Evolutionary conservation across 352 stramenopile species (phyloP).

Genomic region (Globisporangium megalacanthum): DNA sequence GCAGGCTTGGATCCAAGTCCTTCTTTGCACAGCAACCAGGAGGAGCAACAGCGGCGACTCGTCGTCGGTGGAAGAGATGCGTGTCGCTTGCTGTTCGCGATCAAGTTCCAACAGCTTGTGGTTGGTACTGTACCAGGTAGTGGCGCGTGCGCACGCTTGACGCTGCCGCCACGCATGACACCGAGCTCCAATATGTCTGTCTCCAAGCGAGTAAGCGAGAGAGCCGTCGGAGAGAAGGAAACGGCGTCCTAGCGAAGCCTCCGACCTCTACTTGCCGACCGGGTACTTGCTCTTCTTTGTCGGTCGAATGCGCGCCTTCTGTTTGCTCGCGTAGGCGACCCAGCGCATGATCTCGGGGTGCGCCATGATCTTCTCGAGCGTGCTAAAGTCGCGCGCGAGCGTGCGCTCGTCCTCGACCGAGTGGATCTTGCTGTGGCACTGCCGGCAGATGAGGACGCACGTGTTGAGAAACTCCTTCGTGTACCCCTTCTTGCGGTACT

Average conservation of each 20-base stretch:
- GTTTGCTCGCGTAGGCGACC: constrained; percentile 88
- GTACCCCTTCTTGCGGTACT: constrained; percentile 78
- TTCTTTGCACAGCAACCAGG: no score
- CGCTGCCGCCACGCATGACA: no score
- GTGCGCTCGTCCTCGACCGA: constrained; percentile 86
- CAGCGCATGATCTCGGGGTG: constrained; percentile 86
- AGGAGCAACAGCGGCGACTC: not conserved
- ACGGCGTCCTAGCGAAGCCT: not conserved
- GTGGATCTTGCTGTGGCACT: constrained; percentile 92
- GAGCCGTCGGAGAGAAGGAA: not conserved
- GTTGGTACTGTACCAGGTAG: no score
- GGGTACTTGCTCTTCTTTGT: constrained; percentile 57
- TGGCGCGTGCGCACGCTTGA: no score
- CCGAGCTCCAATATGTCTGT: no score
- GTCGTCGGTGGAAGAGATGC: not conserved
- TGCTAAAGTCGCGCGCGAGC: constrained; percentile 88
- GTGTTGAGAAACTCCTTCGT: constrained; percentile 73
- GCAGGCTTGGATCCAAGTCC: no score
- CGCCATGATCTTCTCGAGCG: constrained; percentile 87
- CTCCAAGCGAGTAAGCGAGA: no score
- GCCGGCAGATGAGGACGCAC: constrained; percentile 89
- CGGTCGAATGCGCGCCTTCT: constrained; percentile 64
- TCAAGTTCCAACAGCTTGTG: no score
- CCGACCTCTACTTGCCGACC: constrained; percentile 27
- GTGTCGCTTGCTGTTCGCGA: not conserved